These are phyloP conservation scores for Salix purpurea DNA, from an alignment of 345 rosid genomes.

Conservation along the genomic window DNA sequence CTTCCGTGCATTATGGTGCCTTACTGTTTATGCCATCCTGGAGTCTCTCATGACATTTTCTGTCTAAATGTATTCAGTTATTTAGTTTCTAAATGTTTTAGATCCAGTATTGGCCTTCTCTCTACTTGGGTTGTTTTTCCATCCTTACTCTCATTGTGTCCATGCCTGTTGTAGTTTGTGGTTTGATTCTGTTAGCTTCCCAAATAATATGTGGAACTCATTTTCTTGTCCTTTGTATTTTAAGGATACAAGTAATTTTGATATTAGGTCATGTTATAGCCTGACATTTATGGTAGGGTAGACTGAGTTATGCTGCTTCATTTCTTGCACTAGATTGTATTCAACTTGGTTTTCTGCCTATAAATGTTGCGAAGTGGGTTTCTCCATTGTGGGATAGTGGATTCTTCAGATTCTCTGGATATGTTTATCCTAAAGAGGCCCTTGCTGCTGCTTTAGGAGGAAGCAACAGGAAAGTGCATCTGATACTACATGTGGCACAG, in stretches of 20 bases:
- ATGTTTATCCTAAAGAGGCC: constrained; percentile 61
- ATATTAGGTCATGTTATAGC: not conserved
- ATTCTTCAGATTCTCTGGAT: constrained; percentile 68
- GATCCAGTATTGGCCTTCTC: not conserved
- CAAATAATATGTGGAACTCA: not conserved
- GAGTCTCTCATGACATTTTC: not conserved
- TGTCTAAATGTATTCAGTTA: not conserved
- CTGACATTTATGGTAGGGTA: not conserved
- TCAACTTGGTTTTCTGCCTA: constrained; percentile 83
- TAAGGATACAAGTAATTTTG: not conserved
- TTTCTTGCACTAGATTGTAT: constrained; percentile 46
- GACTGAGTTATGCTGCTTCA: constrained; percentile 12
- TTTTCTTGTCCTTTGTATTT: not conserved
- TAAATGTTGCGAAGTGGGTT: constrained; percentile 76
- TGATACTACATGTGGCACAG: constrained; percentile 60
- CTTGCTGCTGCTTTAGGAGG: constrained; percentile 70
- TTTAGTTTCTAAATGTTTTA: not conserved
- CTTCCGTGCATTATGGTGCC: not conserved
- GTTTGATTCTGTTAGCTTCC: constrained; percentile 3
- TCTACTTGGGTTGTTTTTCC: not conserved
- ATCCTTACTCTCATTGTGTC: not conserved
- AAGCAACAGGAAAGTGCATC: constrained; percentile 61
- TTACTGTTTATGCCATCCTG: not conserved
- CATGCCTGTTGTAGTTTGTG: not conserved
- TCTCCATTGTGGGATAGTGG: constrained; percentile 88